These are phyloP conservation scores for Aspergillus pseudoviridinutans DNA, from an alignment of 2,329 filamentous ascomycete genomes.

Conservation along the genomic window DNA sequence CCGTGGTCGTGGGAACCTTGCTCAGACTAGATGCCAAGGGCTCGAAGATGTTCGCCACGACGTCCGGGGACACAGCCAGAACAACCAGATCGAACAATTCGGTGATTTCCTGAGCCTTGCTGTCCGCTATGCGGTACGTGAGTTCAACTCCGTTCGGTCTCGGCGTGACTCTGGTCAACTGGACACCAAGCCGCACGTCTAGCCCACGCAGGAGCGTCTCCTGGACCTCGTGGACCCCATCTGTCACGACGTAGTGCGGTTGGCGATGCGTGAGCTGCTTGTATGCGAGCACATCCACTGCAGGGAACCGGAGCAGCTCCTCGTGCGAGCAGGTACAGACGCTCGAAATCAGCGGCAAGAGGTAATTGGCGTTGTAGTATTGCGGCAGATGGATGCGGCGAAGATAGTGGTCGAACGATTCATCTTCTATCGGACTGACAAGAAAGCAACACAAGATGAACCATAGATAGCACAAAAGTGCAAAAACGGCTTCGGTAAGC, in stretches of 20 bases:
- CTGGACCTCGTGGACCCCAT: constrained; percentile 17
- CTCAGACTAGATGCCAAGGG: constrained; percentile 27
- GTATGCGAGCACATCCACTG: constrained; percentile 18
- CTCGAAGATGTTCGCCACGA: constrained; percentile 47
- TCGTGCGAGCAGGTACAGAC: constrained; percentile 21
- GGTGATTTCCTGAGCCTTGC: constrained; percentile 2
- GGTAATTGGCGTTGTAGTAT: constrained; percentile 47
- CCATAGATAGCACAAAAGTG: constrained; percentile 51
- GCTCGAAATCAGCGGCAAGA: constrained; percentile 49
- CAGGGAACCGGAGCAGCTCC: constrained; percentile 19
- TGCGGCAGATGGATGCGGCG: constrained; percentile 48
- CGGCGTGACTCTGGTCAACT: constrained; percentile 7
- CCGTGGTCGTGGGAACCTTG: constrained; percentile 44
- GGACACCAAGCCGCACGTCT: constrained; percentile 9
- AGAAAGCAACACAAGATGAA: constrained; percentile 52
- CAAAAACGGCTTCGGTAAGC: constrained; percentile 43
- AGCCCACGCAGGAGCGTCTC: constrained; percentile 9
- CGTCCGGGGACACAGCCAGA: constrained; percentile 54
- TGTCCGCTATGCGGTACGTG: constrained; percentile 2
- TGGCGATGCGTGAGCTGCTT: constrained; percentile 16
- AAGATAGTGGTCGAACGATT: constrained; percentile 50
- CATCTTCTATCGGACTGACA: constrained; percentile 36
- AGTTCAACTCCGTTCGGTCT: constrained; percentile 5
- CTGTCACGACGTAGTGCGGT: constrained; percentile 17
- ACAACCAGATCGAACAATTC: constrained; percentile 36